Evolutionary conservation across 1,139 yeast species (phyloP), one percentile per base, ranked within the genome.

Genomic region (Suzukiozyma palmioleophila): DNA sequence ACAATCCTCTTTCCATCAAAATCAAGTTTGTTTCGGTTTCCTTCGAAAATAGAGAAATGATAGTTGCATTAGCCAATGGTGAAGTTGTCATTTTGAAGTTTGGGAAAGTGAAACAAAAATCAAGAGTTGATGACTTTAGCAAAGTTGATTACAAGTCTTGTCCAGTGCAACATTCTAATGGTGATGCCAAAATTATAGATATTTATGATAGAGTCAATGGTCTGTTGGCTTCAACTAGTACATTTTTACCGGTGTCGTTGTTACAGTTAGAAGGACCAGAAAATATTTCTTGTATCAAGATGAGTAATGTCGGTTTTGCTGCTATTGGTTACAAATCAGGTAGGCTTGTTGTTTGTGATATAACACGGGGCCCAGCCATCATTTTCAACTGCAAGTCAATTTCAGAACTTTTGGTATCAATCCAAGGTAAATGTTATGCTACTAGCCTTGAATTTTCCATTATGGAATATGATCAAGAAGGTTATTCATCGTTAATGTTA

Each of bases 311-410:
- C 37, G 97, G 97, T 0, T 89, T 92, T 64, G 87, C 85, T 4
- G 95, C 89, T 0, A 67, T 87, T 37, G 96, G 86, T 0, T 89
- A 86, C 57, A 75, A 75, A 36, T 77, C 83, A 11, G 98, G 98
- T 18, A 73, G 80, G 32, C 50, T 92, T 26, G 62, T 84, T 3
- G 82, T 92, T 0, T 66, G 94, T 46, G 97, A 92, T 60, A 57
- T 69, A 11, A 72, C 88, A 42, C 72, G 97, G 43, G 95, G 95
- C 0, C 96, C 96, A 1, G 88, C 89, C 0, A 69, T 87, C 2
- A 84, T 90, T 25, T 77, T 70, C 51, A 73, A 79, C 47, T 46
- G 55, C 13, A 81, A 71, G n/a, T 61, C 64, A 1, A 54, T 80
- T 12, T 52, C 57, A 12, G 65, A 66, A 32, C 60, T 61, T 34